phyloP scores from a whole-genome alignment of 2,329 filamentous ascomycete species.

The Tolypocladium pustulatum region DNA sequence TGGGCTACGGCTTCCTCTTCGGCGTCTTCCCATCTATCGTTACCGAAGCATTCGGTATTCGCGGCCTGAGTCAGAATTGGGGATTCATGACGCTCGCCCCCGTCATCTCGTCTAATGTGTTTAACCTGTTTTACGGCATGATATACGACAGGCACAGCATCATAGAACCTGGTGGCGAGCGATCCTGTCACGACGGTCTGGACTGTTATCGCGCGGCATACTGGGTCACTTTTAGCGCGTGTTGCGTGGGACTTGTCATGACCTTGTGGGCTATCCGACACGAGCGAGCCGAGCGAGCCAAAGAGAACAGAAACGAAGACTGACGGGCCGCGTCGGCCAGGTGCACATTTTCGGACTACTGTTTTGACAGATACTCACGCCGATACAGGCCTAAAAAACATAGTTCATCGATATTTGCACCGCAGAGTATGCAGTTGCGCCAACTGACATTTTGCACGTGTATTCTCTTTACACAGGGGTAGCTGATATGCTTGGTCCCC shows the following conservation, averaged over 20 bases:
- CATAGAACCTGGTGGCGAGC: conserved; percentile 56
- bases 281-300: conserved; percentile 32
- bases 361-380: not conserved
- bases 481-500: too few relatives aligned
- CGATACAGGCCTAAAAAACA: not conserved
- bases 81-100: conserved; percentile 87
- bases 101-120: conserved; percentile 78
- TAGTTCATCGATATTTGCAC: not conserved
- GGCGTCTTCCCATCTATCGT: conserved; percentile 86
- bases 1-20: conserved; percentile 89
- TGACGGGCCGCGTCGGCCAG: not conserved
- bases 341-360: not conserved
- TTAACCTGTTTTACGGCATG: conserved; percentile 81
- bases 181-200: conserved; percentile 66
- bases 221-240: conserved; percentile 63
- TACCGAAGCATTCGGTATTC: conserved; percentile 83
- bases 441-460: not conserved
- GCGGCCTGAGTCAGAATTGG: conserved; percentile 90
- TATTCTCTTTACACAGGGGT: not conserved
- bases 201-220: conserved; percentile 77
- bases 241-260: conserved; percentile 55
- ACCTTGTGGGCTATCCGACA: conserved; percentile 61
- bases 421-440: not conserved
- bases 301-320: conserved; percentile 22
- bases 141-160: conserved; percentile 76